Evolutionary conservation across 768 basidiomycete genomes (phyloP).

Genomic region (Cystobasidium ongulense): DNA sequence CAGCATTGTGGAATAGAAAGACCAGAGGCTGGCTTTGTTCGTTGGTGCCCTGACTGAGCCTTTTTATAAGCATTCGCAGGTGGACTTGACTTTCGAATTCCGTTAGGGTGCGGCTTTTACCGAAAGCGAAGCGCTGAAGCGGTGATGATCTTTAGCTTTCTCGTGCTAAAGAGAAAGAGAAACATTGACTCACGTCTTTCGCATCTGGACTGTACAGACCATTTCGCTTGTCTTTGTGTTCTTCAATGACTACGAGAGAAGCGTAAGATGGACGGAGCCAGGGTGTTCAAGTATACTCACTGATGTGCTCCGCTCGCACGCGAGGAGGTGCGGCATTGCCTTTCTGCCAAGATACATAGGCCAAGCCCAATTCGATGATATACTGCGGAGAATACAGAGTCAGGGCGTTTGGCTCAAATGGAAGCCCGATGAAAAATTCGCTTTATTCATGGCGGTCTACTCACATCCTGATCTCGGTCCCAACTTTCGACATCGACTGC

Average conservation of each 20-base stretch:
- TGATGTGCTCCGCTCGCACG: constrained; percentile 16
- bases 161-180: no score
- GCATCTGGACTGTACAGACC: not conserved
- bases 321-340: constrained; percentile 7
- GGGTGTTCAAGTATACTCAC: not conserved
- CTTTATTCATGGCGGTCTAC: no score
- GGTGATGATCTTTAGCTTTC: no score
- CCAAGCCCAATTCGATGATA: constrained; percentile 17
- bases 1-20: constrained; percentile 22
- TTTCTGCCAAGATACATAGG: constrained; percentile 17
- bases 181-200: not conserved
- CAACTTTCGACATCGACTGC: constrained; percentile 27
- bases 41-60: not conserved
- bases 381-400: not conserved
- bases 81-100: constrained; percentile 8
- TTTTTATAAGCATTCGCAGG: not conserved
- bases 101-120: not conserved
- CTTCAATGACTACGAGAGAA: constrained; percentile 10
- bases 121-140: constrained; percentile 23
- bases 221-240: constrained; percentile 20
- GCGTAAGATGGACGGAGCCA: not conserved
- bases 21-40: constrained; percentile 1
- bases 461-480: constrained; percentile 18
- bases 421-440: no score
- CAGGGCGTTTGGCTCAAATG: no score